Conservation (phyloP, 106 monocot genomes). For the Alisma plantagoaquatica region DNA sequence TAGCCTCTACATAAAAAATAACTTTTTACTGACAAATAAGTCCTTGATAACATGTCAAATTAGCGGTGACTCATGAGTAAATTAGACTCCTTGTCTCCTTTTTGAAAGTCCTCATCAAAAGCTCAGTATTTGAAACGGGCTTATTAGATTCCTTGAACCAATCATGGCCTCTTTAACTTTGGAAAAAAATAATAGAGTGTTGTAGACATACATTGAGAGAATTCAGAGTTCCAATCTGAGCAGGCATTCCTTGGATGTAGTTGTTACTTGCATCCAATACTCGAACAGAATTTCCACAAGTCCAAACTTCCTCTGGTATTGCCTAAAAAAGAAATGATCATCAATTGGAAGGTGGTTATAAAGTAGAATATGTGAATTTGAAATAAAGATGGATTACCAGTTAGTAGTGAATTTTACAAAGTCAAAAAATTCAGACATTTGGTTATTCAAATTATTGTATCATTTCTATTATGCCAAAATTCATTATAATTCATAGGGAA, state of each 20-base stretch:
- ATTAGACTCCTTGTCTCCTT: not conserved
- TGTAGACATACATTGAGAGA: conserved; percentile 50
- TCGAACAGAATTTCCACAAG: conserved; percentile 48
- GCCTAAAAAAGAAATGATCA: not conserved
- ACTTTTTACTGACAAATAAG: too few relatives aligned
- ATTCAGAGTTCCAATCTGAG: conserved; percentile 35
- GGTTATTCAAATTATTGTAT: too few relatives aligned
- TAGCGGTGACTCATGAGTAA: not conserved
- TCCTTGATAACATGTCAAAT: not conserved
- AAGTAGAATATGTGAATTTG: too few relatives aligned
- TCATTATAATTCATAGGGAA: too few relatives aligned
- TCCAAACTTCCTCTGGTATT: conserved; percentile 87
- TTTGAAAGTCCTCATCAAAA: conserved; percentile 2
- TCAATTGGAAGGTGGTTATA: too few relatives aligned
- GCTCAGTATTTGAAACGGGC: not conserved
- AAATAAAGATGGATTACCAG: too few relatives aligned
- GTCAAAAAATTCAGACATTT: too few relatives aligned
- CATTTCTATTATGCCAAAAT: too few relatives aligned
- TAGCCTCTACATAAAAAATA: conserved; percentile 58
- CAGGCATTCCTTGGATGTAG: conserved; percentile 56
- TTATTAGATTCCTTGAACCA: too few relatives aligned
- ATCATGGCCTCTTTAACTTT: too few relatives aligned
- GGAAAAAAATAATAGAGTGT: too few relatives aligned
- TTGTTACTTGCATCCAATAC: conserved; percentile 66
- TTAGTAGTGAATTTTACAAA: too few relatives aligned